A percentile compares a stretch with the other conserved stretches of the same genome.
Conservation (phyloP, 2,329 filamentous ascomycete species). For the Byssoonygena ceratinophila region DNA sequence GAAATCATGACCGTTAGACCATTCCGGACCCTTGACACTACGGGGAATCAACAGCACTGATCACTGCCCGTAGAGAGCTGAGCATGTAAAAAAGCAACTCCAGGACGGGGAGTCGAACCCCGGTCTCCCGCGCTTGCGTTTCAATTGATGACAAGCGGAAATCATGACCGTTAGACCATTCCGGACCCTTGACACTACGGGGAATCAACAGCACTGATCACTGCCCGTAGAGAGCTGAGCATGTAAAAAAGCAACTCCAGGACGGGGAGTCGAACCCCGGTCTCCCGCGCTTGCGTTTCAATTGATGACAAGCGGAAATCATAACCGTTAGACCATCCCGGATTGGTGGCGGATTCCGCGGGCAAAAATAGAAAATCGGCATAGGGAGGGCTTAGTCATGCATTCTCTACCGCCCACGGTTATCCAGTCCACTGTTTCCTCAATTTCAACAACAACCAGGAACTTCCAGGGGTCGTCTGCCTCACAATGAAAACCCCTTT, state of each 20-base stretch:
- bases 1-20: no score
- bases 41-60: no score
- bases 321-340: no score
- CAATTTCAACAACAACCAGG: background rate
- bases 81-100: background rate
- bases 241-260: background rate
- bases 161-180: slow-evolving; percentile 13
- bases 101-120: slow-evolving; percentile 17
- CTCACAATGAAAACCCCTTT: background rate
- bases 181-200: no score
- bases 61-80: no score
- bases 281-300: slow-evolving; percentile 3
- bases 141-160: slow-evolving; percentile 7
- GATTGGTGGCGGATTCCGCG: no score
- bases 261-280: slow-evolving; percentile 6
- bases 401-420: no score
- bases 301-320: background rate
- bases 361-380: background rate
- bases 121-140: slow-evolving; percentile 17
- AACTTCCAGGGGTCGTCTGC: background rate
- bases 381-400: no score
- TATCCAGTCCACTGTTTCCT: no score
- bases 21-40: no score
- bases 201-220: no score
- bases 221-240: no score